Evolutionary conservation across 352 stramenopile genomes (phyloP).

Genomic region (Phytopythium delawarense): DNA sequence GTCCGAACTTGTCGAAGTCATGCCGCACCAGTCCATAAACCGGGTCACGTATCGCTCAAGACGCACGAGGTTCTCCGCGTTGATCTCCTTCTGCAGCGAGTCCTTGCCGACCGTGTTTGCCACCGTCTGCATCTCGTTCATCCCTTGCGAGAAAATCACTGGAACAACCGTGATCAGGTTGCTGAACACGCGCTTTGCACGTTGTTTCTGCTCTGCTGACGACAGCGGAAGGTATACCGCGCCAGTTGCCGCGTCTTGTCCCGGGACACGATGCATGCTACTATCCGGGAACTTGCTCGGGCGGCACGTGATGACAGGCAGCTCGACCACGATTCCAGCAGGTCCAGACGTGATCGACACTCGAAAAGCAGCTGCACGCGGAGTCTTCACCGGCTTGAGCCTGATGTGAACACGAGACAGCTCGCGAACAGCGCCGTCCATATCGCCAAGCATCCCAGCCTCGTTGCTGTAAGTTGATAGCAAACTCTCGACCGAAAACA

Average conservation of each 20-base stretch:
- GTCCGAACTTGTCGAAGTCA: conserved; percentile 16
- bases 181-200: conserved; percentile 57
- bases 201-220: conserved; percentile 39
- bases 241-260: conserved; percentile 67
- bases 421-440: conserved; percentile 74
- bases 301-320: conserved; percentile 65
- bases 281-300: conserved; percentile 29
- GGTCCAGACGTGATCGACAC: conserved; percentile 65
- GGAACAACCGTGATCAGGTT: conserved; percentile 60
- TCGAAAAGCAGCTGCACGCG: conserved; percentile 55
- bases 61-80: conserved; percentile 58
- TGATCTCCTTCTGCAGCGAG: conserved; percentile 80
- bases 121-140: conserved; percentile 94
- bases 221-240: conserved; percentile 62
- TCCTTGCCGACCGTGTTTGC: conserved; percentile 84
- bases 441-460: conserved; percentile 81
- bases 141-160: conserved; percentile 84
- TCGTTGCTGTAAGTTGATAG: conserved; percentile 86
- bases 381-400: conserved; percentile 60
- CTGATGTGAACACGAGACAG: conserved; percentile 65
- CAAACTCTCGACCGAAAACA: conserved; percentile 82
- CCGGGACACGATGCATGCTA: conserved; percentile 73
- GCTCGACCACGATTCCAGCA: conserved; percentile 60
- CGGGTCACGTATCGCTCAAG: conserved; percentile 53
- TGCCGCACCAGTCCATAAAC: conserved; percentile 35